These are phyloP conservation scores for Pseudogymnoascus sp. DNA, from an alignment of 2,329 filamentous ascomycete species.

Conservation along the genomic window DNA sequence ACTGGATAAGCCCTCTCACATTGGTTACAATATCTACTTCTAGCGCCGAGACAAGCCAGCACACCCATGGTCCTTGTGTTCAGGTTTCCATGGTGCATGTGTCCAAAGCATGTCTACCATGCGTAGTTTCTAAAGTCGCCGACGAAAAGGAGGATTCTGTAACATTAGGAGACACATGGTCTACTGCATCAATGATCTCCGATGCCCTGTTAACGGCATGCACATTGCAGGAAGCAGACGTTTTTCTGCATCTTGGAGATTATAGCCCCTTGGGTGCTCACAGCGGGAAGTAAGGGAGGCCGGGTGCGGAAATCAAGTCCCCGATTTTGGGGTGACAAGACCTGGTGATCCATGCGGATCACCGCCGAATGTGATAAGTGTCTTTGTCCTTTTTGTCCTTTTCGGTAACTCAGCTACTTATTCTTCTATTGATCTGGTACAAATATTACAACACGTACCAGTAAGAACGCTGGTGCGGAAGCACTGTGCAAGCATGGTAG, in stretches of 20 bases:
- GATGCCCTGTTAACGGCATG: background rate
- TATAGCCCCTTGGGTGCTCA: background rate
- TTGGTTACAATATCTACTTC: background rate
- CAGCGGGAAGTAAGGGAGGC: background rate
- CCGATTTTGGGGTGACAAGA: background rate
- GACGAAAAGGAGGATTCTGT: background rate
- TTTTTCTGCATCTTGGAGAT: background rate
- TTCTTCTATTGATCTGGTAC: background rate
- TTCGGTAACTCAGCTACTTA: background rate
- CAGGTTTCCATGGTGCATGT: background rate
- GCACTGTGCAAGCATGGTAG: background rate
- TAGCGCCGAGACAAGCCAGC: background rate
- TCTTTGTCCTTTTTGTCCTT: background rate
- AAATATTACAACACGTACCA: background rate
- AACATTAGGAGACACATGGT: background rate
- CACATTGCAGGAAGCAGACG: background rate
- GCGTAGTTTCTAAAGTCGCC: background rate
- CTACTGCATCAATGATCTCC: background rate
- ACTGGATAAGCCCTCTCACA: conserved; percentile 4
- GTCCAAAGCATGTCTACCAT: conserved; percentile 1
- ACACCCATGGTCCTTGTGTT: background rate
- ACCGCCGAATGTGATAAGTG: background rate
- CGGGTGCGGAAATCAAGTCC: background rate
- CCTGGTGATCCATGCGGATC: background rate
- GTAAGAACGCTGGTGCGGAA: background rate